phyloP scores from a whole-genome alignment of 441 rosid species.

The Pelargonium cotyledonis region DNA sequence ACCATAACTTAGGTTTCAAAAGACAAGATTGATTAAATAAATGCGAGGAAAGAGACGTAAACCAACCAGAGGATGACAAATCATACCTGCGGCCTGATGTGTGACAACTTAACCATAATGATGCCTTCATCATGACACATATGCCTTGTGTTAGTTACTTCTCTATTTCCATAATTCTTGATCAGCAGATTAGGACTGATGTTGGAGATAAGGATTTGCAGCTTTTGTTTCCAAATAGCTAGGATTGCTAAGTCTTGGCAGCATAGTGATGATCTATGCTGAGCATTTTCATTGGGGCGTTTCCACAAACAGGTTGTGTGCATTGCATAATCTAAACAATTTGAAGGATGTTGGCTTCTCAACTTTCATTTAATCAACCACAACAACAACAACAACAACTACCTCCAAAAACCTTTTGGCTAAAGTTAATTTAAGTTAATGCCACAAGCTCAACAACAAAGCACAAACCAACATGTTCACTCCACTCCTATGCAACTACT shows the following conservation, averaged over 20 bases:
- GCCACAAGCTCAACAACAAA: conserved; percentile 9
- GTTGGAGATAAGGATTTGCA: conserved; percentile 18
- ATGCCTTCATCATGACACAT: conserved; percentile 1
- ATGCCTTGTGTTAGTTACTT: conserved; percentile 6
- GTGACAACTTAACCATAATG: conserved; percentile 11
- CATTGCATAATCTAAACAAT: conserved; percentile 24
- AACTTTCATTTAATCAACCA: conserved; percentile 12
- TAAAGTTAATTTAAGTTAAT: conserved; percentile 16
- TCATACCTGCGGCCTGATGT: conserved; percentile 13
- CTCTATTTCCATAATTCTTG: not conserved
- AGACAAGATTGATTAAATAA: conserved; percentile 8
- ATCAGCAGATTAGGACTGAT: conserved; percentile 2
- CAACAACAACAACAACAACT: conserved; percentile 10
- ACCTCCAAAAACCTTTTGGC: conserved; percentile 16
- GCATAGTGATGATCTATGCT: conserved; percentile 5
- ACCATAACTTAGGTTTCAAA: conserved; percentile 16
- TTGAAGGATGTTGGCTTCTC: conserved; percentile 10
- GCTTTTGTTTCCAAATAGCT: conserved; percentile 11
- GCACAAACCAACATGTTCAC: conserved; percentile 12
- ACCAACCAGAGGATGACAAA: conserved; percentile 22
- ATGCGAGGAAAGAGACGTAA: conserved; percentile 19
- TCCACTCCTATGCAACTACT: no score
- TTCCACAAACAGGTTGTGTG: conserved; percentile 15
- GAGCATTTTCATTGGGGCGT: conserved; percentile 1
- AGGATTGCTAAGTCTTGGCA: conserved; percentile 22